These are phyloP conservation scores for Podochytrium sp. DNA, from an alignment of 192 early-diverging fungal species.

Conservation along the genomic window DNA sequence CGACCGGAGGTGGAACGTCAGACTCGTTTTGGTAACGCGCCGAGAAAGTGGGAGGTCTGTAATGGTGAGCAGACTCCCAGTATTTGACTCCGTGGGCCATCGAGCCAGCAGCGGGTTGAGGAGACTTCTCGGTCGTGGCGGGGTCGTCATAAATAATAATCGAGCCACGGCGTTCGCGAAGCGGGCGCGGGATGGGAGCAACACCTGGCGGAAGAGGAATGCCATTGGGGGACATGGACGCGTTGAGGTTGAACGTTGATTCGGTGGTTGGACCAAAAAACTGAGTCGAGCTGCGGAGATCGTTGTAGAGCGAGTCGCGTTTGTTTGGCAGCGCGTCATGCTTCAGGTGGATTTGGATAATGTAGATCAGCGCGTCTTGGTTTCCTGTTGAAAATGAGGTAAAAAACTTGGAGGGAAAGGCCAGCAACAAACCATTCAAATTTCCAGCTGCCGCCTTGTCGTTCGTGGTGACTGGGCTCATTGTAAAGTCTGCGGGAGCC, in stretches of 20 bases:
- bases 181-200: slow-evolving; percentile 18
- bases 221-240: neutral
- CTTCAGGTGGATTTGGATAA: slow-evolving; percentile 51
- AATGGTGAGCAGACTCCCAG: slow-evolving; percentile 57
- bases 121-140: neutral
- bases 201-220: slow-evolving; percentile 14
- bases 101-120: neutral
- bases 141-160: slow-evolving; percentile 68
- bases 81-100: slow-evolving; percentile 31
- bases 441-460: slow-evolving; percentile 1
- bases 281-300: neutral
- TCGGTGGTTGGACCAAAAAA: slow-evolving; percentile 19
- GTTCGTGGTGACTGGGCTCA: slow-evolving; percentile 40
- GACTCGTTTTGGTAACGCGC: slow-evolving; percentile 56
- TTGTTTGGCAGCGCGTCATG: neutral
- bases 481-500: slow-evolving; percentile 56
- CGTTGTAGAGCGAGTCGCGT: neutral
- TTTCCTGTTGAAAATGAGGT: slow-evolving; percentile 20
- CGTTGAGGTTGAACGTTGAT: slow-evolving; percentile 24
- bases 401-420: neutral
- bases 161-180: slow-evolving; percentile 57
- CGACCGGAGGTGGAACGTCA: slow-evolving; percentile 65
- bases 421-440: neutral
- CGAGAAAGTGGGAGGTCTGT: slow-evolving; percentile 56
- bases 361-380: slow-evolving; percentile 49